Evolutionary conservation across 805 yeast species (phyloP).

Genomic region (Kurtzmaniella fragi): DNA sequence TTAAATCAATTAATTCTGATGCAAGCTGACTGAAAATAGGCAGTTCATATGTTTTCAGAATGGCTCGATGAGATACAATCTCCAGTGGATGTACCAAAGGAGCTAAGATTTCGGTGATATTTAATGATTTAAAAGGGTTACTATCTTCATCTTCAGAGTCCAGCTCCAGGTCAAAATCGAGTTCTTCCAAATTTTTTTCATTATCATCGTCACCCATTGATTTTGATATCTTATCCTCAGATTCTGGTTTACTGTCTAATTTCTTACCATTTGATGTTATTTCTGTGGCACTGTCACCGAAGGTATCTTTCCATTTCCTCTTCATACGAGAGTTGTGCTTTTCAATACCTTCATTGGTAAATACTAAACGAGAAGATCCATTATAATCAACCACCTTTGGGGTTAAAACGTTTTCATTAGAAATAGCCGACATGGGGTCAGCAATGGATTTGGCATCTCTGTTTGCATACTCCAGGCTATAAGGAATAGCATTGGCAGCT

Average conservation of each 20-base stretch:
- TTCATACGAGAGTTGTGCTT: conserved; percentile 21
- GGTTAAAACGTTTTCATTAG: conserved; percentile 13
- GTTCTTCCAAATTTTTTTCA: conserved; percentile 6
- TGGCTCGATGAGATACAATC: conserved; percentile 62
- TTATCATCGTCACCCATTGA: conserved; percentile 7
- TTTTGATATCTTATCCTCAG: conserved; percentile 16
- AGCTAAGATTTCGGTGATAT: conserved; percentile 48
- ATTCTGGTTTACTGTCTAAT: conserved; percentile 11
- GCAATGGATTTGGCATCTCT: conserved; percentile 24
- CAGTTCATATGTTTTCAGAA: conserved; percentile 60
- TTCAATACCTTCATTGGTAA: conserved; percentile 31
- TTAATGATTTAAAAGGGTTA: conserved; percentile 25
- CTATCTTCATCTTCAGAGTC: conserved; percentile 13
- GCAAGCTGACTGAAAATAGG: conserved; percentile 52
- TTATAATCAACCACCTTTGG: conserved; percentile 36
- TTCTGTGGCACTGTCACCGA: conserved; percentile 10
- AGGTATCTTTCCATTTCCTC: conserved; percentile 32
- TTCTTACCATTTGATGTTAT: background rate
- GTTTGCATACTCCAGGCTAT: conserved; percentile 10
- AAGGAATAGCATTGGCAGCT: conserved; percentile 7
- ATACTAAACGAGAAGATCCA: conserved; percentile 30
- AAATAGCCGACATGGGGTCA: conserved; percentile 1
- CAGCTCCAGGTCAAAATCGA: conserved; percentile 2
- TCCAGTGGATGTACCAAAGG: conserved; percentile 84
- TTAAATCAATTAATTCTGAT: conserved; percentile 65